Evolutionary conservation across 2,329 filamentous ascomycete genomes (phyloP), one percentile per base, ranked within the genome.

Genomic region (Sporothrix globosa): DNA sequence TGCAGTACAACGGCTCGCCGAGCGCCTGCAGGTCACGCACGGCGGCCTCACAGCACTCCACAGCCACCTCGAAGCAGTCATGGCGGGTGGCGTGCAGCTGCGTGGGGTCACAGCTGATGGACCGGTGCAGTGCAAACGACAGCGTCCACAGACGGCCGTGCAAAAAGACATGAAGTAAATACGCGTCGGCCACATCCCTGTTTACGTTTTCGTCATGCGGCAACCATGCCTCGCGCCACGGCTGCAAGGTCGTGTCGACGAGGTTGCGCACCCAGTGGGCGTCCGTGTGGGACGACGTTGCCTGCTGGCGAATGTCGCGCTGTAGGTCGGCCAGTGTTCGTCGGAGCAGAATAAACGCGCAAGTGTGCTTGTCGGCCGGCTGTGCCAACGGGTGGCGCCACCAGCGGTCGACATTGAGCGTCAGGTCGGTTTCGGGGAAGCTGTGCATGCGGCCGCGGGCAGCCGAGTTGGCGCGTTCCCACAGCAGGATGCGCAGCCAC

Each of bases 371-470:
- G 58, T 63, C 58, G 3, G 58, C n/a, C 7, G 13, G n/a, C 3
- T 46, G 21, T n/a, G 58, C 58, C n/a, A 63, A 21, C 7, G 58
- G 58, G 41, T 63, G 58, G 4, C 21, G 58, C 41, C n/a, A 63
- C 58, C 58, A 63, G n/a, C 58, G 41, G 11, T 63, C 58, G 27
- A 63, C 27, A 13, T 63, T 63, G 39, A 39, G 58, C 13, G 58
- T 63, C 41, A 63, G 39, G 2, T n/a, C 58, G 21, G 58, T 63
- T 41, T 63, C 58, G 39, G 58, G 58, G 58, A 63, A 63, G 41
- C 19, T 63, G 58, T 63, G 58, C 58, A 63, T 63, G 21, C 58
- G 58, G n/a, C 58, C 58, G 14, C 39, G 58, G 2, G 58, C 39
- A 4, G 58, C 58, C 4, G 39, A 46, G 21, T 63, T 63, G n/a